Base-by-base conservation (phyloP, 495 filamentous ascomycete species). In the Chlorociboria aeruginascens region DNA sequence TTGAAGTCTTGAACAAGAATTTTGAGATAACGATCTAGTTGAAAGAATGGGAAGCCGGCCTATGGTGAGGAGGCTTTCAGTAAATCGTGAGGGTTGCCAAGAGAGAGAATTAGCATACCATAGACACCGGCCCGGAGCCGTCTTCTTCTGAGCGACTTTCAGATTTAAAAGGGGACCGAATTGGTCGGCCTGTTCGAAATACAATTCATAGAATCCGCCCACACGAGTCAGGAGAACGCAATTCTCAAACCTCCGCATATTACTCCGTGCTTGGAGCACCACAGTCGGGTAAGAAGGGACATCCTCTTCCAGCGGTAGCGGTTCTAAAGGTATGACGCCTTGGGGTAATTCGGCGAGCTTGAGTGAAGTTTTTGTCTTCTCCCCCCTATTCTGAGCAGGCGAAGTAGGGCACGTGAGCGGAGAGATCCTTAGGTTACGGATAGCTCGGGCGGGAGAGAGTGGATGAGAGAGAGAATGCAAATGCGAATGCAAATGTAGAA, bases 121-220 rank as follows among this genome's bases (percentile, higher is more conserved):
- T 95, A 3, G 86, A 68, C 38, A 95, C 84, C 2, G 74, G 70
- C 2, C 85, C 85, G 25, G 75, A 79, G 53, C 82, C 17, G 82
- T 89, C 67, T 75, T 83, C 66, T 83, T 90, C 41, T 76, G 69
- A n/a, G 79, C 82, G 49, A 92, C 78, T 63, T 98, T 98, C 52
- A 98, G 64, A 54, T 87, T 90, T 50, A 98, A 71, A 25, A 90
- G 69, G 14, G 89, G 85, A 3, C 82, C 92, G 53, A 85, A 78
- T 54, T 94, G 82, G 43, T 90, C 84, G 7, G 92, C 92, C 60
- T 97, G 86, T 48, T 89, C 81, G 59, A 97, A 90, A 64, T 96
- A 98, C 43, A 98, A 68, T 75, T 97, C 92, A 67, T 97, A 98
- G 65, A 98, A 98, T 45, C 85, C 78, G 41, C 92, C 92, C 11